Base-by-base conservation (phyloP, 73 alveolate genomes). In the Paramecium sonneborni region DNA sequence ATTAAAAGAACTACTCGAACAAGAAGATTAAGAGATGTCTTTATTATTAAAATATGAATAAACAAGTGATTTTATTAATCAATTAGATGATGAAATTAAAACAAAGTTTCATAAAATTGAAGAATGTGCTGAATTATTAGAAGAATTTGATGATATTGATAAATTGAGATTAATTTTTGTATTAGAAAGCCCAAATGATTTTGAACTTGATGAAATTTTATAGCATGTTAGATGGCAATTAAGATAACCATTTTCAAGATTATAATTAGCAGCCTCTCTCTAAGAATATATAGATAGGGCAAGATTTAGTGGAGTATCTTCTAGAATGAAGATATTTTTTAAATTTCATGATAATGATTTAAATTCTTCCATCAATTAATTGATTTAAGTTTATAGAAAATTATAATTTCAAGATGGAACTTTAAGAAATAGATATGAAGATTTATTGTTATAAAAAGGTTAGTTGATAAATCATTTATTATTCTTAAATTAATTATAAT, bases 231-330 rank as follows among this genome's bases (percentile, higher is more conserved):
- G 55, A 20, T 79, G 15, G 34, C 72, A 79, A 79, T 44, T 79
- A 79, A 30, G 32, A 20, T 79, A 79, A 21, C 90, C 90, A 43
- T 11, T 15, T 20, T 23, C 44, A 3, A 38, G 90, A 20, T 26
- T 79, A 43, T 14, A 30, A 41, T 46, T 79, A 28, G 90, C 69
- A 0, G n/a, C 69, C 8, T 30, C 69, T 20, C 14, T 30, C 39
- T 79, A 79, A 46, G 90, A 79, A 43, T 79, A 79, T 79, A 79
- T 79, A 38, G 90, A 79, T 41, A 79, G 90, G 20, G 90, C 90
- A 41, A 38, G 90, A 46, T 79, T 79, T 79, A 79, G 90, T 41
- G 41, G 74, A 12, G 90, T 79, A 14, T 30, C 62, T 7, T 39
- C 90, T 9, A 79, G 90, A 79, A 79, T 79, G 76, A 41, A 79